Evolutionary conservation across 1,284 basidiomycete genomes (phyloP).

Genomic region (Puccinia novopanici): DNA sequence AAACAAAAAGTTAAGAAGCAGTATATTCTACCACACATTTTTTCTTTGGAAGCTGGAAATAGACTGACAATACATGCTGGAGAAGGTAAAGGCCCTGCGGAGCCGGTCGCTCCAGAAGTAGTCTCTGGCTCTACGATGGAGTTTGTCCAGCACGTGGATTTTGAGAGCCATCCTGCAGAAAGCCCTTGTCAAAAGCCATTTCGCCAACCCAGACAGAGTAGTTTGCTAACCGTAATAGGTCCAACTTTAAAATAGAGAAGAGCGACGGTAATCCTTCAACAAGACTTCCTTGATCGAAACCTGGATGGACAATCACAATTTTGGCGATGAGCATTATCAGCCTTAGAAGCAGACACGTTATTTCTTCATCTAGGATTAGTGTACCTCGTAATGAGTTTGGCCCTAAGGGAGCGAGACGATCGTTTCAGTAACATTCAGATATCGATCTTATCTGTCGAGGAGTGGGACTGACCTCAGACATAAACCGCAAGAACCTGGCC

Average conservation of each 20-base stretch:
- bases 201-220: not conserved
- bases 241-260: conserved; percentile 31
- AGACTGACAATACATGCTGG: conserved; percentile 60
- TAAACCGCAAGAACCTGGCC: conserved; percentile 59
- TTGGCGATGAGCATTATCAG: not conserved
- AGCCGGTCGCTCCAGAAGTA: conserved; percentile 64
- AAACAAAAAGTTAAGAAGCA: not conserved
- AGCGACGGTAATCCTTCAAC: conserved; percentile 46
- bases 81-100: conserved; percentile 62
- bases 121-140: conserved; percentile 45
- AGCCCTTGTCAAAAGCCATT: not conserved
- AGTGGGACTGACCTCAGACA: conserved; percentile 59
- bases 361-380: not conserved
- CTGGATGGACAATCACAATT: not conserved
- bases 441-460: not conserved
- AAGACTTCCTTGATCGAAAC: conserved; percentile 49
- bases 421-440: not conserved
- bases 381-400: conserved; percentile 48
- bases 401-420: not conserved
- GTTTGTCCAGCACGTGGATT: conserved; percentile 48
- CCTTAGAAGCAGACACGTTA: not conserved
- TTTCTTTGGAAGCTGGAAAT: not conserved
- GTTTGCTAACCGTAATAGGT: conserved; percentile 37
- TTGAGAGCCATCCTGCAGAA: conserved; percentile 44
- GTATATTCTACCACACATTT: conserved; percentile 34